A percentile compares a stretch with the other conserved stretches of the same genome.
phyloP scores from a whole-genome alignment of 2,329 filamentous ascomycete genomes.

The Alternaria longipes region DNA sequence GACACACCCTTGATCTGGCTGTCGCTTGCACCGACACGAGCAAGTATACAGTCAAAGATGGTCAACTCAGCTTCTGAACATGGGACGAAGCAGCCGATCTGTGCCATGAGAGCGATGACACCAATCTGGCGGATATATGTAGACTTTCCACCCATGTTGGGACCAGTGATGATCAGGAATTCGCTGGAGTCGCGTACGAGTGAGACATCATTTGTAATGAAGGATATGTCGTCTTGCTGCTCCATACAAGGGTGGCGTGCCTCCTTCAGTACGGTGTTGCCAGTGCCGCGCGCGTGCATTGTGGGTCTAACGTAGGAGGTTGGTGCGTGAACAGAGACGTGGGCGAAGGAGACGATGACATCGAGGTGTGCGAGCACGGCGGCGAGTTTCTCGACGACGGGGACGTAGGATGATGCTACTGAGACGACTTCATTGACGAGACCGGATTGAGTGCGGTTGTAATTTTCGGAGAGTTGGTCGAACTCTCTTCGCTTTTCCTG shows the following conservation, averaged over 20 bases:
- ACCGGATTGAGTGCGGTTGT: slow-evolving; percentile 92
- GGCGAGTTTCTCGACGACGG: slow-evolving; percentile 88
- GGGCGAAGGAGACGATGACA: slow-evolving; percentile 92
- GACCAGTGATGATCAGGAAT: slow-evolving; percentile 95
- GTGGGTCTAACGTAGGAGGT: slow-evolving; percentile 90
- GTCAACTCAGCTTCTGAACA: slow-evolving; percentile 89
- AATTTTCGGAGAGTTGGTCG: slow-evolving; percentile 91
- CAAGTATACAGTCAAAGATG: slow-evolving; percentile 96
- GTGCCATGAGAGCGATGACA: slow-evolving; percentile 96
- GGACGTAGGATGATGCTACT: slow-evolving; percentile 93
- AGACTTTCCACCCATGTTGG: slow-evolving; percentile 99
- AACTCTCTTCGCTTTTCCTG: slow-evolving; percentile 86
- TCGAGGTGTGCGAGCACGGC: slow-evolving; percentile 91
- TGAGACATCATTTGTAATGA: slow-evolving; percentile 96
- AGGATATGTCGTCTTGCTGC: slow-evolving; percentile 97
- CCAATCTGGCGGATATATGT: slow-evolving; percentile 98
- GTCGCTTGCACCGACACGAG: slow-evolving; percentile 93
- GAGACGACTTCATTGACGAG: slow-evolving; percentile 91
- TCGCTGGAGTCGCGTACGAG: slow-evolving; percentile 81
- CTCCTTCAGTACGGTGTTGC: slow-evolving; percentile 89
- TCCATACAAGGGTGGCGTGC: slow-evolving; percentile 97
- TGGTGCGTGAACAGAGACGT: slow-evolving; percentile 91
- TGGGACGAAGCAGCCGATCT: slow-evolving; percentile 95
- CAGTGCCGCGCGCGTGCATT: slow-evolving; percentile 87
- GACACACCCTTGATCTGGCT: slow-evolving; percentile 97